Evolutionary conservation across 2,329 filamentous ascomycete species (phyloP), one percentile per base, ranked within the genome.

Genomic region (Botryotinia convoluta): DNA sequence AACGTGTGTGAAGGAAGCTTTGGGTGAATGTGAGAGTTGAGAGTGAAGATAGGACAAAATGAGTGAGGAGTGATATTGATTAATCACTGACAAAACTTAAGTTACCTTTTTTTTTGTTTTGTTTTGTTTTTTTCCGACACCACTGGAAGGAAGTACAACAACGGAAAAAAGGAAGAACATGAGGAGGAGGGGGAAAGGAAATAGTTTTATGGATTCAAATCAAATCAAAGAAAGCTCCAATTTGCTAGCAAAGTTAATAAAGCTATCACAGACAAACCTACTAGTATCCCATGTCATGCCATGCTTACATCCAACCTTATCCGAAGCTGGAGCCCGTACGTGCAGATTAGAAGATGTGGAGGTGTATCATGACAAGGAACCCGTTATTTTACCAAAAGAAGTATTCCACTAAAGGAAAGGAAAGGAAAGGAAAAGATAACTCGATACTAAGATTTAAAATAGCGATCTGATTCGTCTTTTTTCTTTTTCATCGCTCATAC

Each of bases 301-400:
- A 64, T 64, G 61, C 61, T 64, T 64, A 64, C 61, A 42, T 63
- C 18, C 39, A 39, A 63, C n/a, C 61, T 63, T 63, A 32, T n/a
- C 61, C 14, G 35, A 9, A 61, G 32, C 29, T n/a, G 59, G 20
- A n/a, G 59, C 35, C 59, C 42, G 39, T 18, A 18, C 39, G n/a
- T 63, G 37, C 61, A 63, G 61, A 44, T 63, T 1, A 32, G 61
- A 63, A 51, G 48, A 51, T 51, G 37, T 44, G 37, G 35, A 61
- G 39, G 61, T 63, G 61, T 44, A 63, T 44, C 39, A 44, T 45
- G 61, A 64, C 61, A 64, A 64, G 61, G 61, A 64, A 64, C 61
- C 51, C 51, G n/a, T 64, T 64, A 64, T 45, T 32, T 48, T 0
- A 10, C 45, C 0, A 1, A 3, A 26, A 48, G 45, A 26, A 48